Evolutionary conservation across 768 basidiomycete species (phyloP).

Genomic region (Mycena amicta): DNA sequence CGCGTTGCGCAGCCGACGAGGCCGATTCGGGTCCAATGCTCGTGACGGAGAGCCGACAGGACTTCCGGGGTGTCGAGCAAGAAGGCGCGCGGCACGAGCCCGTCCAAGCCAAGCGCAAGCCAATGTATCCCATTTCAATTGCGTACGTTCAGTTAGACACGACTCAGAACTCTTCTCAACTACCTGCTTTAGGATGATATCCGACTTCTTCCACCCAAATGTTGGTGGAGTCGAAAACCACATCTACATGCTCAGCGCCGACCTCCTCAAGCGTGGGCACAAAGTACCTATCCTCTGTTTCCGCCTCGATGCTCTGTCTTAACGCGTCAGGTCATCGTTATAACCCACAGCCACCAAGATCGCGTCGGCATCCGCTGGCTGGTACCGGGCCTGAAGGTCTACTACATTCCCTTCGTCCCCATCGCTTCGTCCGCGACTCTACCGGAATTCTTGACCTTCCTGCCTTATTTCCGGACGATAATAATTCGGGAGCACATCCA

Average conservation of each 20-base stretch:
- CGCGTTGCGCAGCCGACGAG: too few species aligned
- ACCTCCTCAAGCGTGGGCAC: conserved; percentile 81
- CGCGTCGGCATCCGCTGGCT: conserved; percentile 92
- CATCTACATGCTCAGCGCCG: conserved; percentile 89
- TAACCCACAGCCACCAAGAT: conserved; percentile 89
- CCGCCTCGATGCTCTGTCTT: neutral
- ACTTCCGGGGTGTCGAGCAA: too few species aligned
- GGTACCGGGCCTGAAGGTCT: conserved; percentile 85
- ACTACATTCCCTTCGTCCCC: conserved; percentile 88
- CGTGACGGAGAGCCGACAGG: too few species aligned
- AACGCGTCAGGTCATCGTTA: conserved; percentile 76
- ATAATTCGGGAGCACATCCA: conserved; percentile 84
- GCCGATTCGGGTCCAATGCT: too few species aligned
- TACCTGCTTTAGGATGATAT: conserved; percentile 72
- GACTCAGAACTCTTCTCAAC: neutral
- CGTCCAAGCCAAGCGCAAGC: too few species aligned
- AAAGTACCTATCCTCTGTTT: conserved; percentile 53
- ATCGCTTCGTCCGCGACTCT: conserved; percentile 92
- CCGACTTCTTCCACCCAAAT: conserved; percentile 94
- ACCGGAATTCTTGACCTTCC: conserved; percentile 89
- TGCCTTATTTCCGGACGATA: conserved; percentile 91
- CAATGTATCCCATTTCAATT: conserved; percentile 40
- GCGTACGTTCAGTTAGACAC: conserved; percentile 30
- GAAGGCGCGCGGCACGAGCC: too few species aligned
- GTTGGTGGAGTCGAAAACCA: conserved; percentile 97